phyloP scores from a whole-genome alignment of 2,329 filamentous ascomycete genomes.

The Grosmannia clavigera region DNA sequence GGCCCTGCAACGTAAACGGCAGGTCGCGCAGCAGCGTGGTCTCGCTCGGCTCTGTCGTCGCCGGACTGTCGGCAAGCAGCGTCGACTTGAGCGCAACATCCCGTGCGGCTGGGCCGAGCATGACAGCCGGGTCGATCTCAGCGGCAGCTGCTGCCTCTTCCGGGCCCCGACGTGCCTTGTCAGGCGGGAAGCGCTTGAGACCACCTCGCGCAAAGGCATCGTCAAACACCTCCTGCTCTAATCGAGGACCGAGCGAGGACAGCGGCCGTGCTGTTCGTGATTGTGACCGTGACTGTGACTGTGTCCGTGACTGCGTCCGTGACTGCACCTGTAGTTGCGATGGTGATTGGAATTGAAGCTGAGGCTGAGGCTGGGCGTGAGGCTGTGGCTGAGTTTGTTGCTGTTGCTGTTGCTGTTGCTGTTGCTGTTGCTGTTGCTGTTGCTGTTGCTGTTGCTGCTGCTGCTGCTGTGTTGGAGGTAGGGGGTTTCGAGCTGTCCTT shows the following conservation, averaged over 20 bases:
- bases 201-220: constrained; percentile 45
- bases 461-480: not conserved
- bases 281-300: not conserved
- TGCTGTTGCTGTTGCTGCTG: too few species aligned
- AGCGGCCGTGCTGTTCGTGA: not conserved
- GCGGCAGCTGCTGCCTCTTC: constrained; percentile 18
- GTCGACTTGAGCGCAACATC: constrained; percentile 46
- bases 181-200: constrained; percentile 30
- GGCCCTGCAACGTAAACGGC: constrained; percentile 83
- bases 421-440: not conserved
- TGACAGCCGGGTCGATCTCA: constrained; percentile 16
- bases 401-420: too few species aligned
- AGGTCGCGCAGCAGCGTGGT: constrained; percentile 62
- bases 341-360: not conserved
- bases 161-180: constrained; percentile 24
- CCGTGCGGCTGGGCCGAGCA: constrained; percentile 21
- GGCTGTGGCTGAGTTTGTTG: not conserved
- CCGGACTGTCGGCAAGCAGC: constrained; percentile 43
- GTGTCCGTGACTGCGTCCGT: not conserved
- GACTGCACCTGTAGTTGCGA: not conserved
- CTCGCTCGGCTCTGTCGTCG: constrained; percentile 49
- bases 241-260: constrained; percentile 22
- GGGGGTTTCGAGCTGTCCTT: not conserved
- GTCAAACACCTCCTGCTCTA: constrained; percentile 36
- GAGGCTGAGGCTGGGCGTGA: not conserved